A percentile compares a stretch with the other conserved stretches of the same genome.
Conservation (phyloP, 2,329 filamentous ascomycete species). For the Leptographium lundbergii region DNA sequence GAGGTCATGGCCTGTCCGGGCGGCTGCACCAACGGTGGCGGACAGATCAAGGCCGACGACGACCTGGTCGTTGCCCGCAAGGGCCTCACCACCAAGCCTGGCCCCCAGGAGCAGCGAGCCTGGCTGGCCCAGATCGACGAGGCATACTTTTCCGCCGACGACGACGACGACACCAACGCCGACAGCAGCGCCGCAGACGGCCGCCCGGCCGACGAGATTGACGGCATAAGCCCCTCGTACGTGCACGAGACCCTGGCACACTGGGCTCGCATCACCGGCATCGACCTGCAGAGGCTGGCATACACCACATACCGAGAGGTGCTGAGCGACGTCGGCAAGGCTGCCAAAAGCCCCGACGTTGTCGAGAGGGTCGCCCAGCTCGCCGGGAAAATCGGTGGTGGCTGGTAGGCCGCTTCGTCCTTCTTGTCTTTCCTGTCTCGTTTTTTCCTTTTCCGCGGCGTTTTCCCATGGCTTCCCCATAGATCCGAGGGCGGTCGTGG, state of each 20-base stretch:
- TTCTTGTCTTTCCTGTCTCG: neutral
- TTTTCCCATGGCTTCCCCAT: neutral
- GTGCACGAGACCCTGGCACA: constrained; percentile 59
- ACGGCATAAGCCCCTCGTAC: constrained; percentile 52
- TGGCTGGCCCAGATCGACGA: constrained; percentile 78
- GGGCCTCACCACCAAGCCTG: constrained; percentile 40
- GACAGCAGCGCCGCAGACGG: neutral
- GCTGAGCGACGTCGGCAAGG: constrained; percentile 87
- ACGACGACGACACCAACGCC: neutral
- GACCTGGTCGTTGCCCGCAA: constrained; percentile 43
- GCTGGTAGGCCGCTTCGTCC: constrained; percentile 50
- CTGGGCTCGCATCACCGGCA: constrained; percentile 62
- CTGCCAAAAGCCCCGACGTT: constrained; percentile 45
- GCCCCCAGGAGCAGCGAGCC: constrained; percentile 69
- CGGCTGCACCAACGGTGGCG: constrained; percentile 96
- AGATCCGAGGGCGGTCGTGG: neutral
- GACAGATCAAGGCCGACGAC: constrained; percentile 86
- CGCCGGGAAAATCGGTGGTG: constrained; percentile 81
- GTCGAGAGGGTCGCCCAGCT: constrained; percentile 77
- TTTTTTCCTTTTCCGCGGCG: constrained; percentile 26
- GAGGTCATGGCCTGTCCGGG: constrained; percentile 99
- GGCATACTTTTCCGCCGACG: constrained; percentile 73
- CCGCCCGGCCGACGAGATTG: constrained; percentile 23
- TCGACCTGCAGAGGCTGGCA: constrained; percentile 58
- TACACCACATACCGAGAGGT: constrained; percentile 87